Conservation (phyloP, 179 eudicot genomes). For the Drosera spatulata region DNA sequence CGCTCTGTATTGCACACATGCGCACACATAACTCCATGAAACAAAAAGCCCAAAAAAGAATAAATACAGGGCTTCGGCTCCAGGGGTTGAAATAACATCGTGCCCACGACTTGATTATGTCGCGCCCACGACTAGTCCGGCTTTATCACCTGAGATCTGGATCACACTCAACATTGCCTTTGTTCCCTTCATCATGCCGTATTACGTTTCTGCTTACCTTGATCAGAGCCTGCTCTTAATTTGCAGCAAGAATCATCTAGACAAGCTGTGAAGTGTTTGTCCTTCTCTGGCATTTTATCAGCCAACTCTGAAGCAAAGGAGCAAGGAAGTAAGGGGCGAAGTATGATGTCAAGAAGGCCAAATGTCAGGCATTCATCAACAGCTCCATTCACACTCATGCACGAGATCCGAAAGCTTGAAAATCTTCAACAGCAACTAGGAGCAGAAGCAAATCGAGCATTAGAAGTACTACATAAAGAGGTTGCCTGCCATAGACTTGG, state of each 20-base stretch:
- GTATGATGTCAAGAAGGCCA: slow-evolving; percentile 39
- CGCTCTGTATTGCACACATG: too few relatives aligned
- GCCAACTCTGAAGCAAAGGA: slow-evolving; percentile 43
- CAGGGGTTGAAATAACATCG: too few relatives aligned
- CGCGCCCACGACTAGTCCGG: too few relatives aligned
- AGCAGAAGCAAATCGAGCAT: too few relatives aligned
- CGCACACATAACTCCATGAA: too few relatives aligned
- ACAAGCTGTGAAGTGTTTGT: slow-evolving; percentile 66
- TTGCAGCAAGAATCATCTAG: slow-evolving; percentile 13
- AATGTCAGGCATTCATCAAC: slow-evolving; percentile 79
- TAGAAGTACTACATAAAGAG: too few relatives aligned
- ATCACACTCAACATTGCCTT: too few relatives aligned
- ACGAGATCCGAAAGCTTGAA: slow-evolving; percentile 89
- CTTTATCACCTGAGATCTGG: too few relatives aligned
- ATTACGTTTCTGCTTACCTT: not conserved
- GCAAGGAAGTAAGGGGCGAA: slow-evolving; percentile 31
- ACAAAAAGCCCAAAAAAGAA: too few relatives aligned
- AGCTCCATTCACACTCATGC: slow-evolving; percentile 92
- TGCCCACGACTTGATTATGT: too few relatives aligned
- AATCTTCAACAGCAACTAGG: slow-evolving; percentile 74
- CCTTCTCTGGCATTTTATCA: slow-evolving; percentile 55
- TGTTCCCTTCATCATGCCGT: not conserved
- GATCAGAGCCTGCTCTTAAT: not conserved
- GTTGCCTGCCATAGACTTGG: too few relatives aligned
- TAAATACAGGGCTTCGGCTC: too few relatives aligned